Conservation (phyloP, 2,329 filamentous ascomycete genomes). For the Triangularia setosa region DNA sequence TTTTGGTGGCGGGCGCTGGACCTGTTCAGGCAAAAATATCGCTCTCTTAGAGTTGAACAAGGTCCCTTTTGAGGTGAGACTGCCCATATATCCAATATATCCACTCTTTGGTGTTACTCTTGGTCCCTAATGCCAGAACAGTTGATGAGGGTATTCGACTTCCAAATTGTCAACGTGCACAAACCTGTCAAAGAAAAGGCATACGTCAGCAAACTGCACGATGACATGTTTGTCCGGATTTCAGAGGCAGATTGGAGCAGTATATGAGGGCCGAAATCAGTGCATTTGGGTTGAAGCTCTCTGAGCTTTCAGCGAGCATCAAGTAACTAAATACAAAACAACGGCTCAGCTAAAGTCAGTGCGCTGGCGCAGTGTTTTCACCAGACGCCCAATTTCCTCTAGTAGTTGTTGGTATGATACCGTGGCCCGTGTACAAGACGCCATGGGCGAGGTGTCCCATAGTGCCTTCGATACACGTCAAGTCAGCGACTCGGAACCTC, state of each 20-base stretch:
- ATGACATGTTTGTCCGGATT: slow-evolving; percentile 29
- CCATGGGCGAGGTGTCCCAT: too few species aligned
- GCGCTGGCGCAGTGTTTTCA: too few species aligned
- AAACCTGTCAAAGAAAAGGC: slow-evolving; percentile 20
- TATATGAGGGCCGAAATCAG: background rate
- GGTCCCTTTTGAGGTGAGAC: slow-evolving; percentile 37
- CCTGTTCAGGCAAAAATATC: slow-evolving; percentile 39
- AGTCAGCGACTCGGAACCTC: too few species aligned
- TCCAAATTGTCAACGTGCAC: slow-evolving; percentile 27
- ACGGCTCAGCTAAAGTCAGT: too few species aligned
- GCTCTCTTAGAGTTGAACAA: slow-evolving; percentile 42
- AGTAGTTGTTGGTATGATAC: too few species aligned
- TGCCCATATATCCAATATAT: too few species aligned
- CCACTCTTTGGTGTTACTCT: too few species aligned
- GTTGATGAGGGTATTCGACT: slow-evolving; percentile 27
- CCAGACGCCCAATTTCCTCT: too few species aligned
- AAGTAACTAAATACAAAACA: background rate
- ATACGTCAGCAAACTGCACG: slow-evolving; percentile 27
- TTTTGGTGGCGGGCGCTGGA: slow-evolving; percentile 38
- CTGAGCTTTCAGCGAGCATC: background rate
- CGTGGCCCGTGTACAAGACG: too few species aligned
- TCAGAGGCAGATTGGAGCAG: slow-evolving; percentile 18
- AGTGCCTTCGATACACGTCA: too few species aligned
- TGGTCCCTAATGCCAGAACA: too few species aligned
- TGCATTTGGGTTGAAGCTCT: too few species aligned